Conservation (phyloP, 2,329 filamentous ascomycete species). For the Alternaria arbusti region DNA sequence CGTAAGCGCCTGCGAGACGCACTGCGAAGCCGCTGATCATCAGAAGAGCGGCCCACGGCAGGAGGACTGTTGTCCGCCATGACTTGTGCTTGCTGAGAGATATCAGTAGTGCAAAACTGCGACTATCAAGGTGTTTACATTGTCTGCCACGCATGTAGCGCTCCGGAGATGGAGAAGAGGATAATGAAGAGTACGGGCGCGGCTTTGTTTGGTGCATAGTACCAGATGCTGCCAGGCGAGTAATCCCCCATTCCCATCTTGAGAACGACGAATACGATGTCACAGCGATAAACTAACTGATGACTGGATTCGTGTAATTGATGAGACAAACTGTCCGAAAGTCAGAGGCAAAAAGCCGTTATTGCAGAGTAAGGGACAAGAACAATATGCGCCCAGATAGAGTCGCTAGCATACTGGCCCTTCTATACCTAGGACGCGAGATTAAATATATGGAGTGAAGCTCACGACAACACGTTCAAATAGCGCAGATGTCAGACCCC, state of each 20-base stretch:
- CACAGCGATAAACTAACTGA: accelerated
- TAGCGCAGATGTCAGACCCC: background rate
- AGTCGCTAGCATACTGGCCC: background rate
- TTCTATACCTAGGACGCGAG: background rate
- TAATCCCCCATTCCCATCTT: constrained; percentile 44
- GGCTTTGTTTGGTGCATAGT: constrained; percentile 61
- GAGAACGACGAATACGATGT: background rate
- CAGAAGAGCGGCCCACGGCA: constrained; percentile 61
- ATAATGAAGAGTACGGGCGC: constrained; percentile 62
- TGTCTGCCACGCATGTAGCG: constrained; percentile 62
- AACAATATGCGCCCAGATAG: background rate
- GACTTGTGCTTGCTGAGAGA: constrained; percentile 59
- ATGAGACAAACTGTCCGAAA: background rate
- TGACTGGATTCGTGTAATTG: background rate
- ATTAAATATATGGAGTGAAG: background rate
- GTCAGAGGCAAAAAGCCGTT: background rate
- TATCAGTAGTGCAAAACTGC: background rate
- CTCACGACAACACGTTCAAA: background rate
- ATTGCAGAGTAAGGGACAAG: background rate
- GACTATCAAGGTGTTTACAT: constrained; percentile 52
- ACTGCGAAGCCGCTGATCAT: constrained; percentile 64
- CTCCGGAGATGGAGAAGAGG: constrained; percentile 55
- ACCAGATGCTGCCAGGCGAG: constrained; percentile 44
- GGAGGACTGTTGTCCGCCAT: constrained; percentile 62
- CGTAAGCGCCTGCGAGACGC: constrained; percentile 60